phyloP scores from a whole-genome alignment of 192 early-diverging fungal genomes.

The Gamsiella multidivaricata region DNA sequence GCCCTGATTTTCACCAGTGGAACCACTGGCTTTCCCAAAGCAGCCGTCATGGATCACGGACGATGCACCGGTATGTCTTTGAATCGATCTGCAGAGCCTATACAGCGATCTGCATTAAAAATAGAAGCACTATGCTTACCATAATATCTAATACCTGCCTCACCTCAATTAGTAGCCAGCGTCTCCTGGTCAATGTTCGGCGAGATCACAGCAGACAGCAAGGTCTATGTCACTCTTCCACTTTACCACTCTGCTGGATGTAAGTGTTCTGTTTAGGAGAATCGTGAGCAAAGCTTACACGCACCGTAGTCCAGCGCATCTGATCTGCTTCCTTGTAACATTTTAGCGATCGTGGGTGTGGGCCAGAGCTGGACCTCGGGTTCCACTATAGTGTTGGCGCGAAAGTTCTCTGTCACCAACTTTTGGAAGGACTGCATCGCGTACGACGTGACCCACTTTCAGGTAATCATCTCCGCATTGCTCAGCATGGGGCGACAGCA shows the following conservation, averaged over 20 bases:
- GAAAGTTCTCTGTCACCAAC: constrained; percentile 64
- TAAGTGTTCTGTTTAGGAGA: too few relatives aligned
- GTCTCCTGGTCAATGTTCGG: constrained; percentile 14
- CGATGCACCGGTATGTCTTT: constrained; percentile 46
- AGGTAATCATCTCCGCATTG: constrained; percentile 26
- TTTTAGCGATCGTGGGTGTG: constrained; percentile 38
- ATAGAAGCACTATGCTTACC: too few relatives aligned
- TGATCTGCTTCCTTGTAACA: background rate
- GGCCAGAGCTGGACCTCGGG: constrained; percentile 47
- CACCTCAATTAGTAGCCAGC: constrained; percentile 38
- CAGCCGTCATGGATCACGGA: constrained; percentile 62
- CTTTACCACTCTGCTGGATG: constrained; percentile 72
- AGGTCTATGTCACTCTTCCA: constrained; percentile 69
- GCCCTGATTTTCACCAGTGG: constrained; percentile 63
- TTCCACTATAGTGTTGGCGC: constrained; percentile 59
- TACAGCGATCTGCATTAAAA: too few relatives aligned
- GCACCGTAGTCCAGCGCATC: too few relatives aligned
- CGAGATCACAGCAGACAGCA: constrained; percentile 47
- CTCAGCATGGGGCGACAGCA: too few relatives aligned
- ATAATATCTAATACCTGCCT: too few relatives aligned
- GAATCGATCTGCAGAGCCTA: too few relatives aligned
- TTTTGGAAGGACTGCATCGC: constrained; percentile 65
- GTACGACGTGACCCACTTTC: constrained; percentile 57
- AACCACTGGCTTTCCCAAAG: constrained; percentile 73
- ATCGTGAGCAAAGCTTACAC: too few relatives aligned